These are phyloP conservation scores for Aschersonia sp. DNA, from an alignment of 2,329 filamentous ascomycete genomes.

Conservation along the genomic window DNA sequence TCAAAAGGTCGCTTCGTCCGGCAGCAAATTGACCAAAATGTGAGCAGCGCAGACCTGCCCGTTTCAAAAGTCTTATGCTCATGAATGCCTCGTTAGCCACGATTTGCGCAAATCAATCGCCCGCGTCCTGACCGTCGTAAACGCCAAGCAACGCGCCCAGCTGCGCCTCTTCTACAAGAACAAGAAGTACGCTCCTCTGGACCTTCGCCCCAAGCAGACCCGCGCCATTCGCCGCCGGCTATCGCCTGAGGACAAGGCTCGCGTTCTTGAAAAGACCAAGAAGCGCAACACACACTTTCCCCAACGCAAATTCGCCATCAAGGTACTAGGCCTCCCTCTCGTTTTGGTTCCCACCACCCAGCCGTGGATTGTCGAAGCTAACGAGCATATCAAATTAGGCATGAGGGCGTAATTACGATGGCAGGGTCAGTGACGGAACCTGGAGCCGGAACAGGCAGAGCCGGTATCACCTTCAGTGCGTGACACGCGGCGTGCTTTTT, in stretches of 20 bases:
- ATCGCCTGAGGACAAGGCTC: slow-evolving; percentile 77
- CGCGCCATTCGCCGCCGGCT: slow-evolving; percentile 93
- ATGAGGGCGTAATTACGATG: background rate
- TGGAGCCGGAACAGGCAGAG: no score
- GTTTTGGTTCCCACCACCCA: background rate
- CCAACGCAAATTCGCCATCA: slow-evolving; percentile 96
- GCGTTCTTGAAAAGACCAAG: slow-evolving; percentile 85
- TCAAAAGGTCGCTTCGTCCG: slow-evolving; percentile 94
- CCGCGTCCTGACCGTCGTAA: slow-evolving; percentile 97
- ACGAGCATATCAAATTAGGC: background rate
- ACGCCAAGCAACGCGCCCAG: slow-evolving; percentile 96
- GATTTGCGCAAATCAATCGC: slow-evolving; percentile 99
- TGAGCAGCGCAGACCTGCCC: slow-evolving; percentile 32
- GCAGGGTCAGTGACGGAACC: no score
- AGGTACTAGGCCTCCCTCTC: slow-evolving; percentile 43
- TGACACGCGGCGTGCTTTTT: no score
- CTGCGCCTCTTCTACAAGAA: slow-evolving; percentile 99
- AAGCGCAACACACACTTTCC: slow-evolving; percentile 96
- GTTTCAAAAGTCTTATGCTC: background rate
- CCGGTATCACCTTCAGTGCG: no score
- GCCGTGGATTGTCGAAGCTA: no score
- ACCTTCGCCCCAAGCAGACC: slow-evolving; percentile 97
- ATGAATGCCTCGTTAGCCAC: slow-evolving; percentile 43
- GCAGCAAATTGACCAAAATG: slow-evolving; percentile 96
- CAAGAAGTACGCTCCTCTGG: slow-evolving; percentile 99